Evolutionary conservation across 2,329 filamentous ascomycete genomes (phyloP).

Genomic region (Exserohilum rostratum): DNA sequence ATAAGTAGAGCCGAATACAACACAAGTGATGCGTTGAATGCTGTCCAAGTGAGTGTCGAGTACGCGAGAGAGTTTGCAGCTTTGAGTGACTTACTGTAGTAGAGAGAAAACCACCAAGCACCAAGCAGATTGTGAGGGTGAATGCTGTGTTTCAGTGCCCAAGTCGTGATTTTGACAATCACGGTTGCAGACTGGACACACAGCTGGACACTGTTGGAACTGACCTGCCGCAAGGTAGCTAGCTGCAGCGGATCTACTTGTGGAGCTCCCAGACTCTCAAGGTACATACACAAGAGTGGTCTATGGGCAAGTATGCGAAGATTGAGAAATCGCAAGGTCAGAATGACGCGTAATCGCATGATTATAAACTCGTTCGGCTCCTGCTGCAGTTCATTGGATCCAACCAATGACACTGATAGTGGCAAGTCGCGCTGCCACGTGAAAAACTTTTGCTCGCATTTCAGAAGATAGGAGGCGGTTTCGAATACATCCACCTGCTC

Average conservation of each 20-base stretch:
- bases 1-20: constrained; percentile 39
- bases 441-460: constrained; percentile 49
- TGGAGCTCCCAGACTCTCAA: constrained; percentile 30
- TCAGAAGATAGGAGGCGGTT: constrained; percentile 39
- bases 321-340: constrained; percentile 53
- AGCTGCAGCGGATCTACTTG: constrained; percentile 18
- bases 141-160: constrained; percentile 27
- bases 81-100: constrained; percentile 39
- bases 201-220: constrained; percentile 41
- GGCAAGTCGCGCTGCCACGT: constrained; percentile 49
- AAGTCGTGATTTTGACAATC: constrained; percentile 44
- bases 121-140: constrained; percentile 38
- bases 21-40: constrained; percentile 38
- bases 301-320: constrained; percentile 52
- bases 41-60: constrained; percentile 9
- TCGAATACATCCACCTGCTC: constrained; percentile 26
- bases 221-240: constrained; percentile 40
- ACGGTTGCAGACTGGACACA: constrained; percentile 44
- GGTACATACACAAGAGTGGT: constrained; percentile 49
- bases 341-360: constrained; percentile 50
- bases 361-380: background rate
- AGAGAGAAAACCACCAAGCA: constrained; percentile 52
- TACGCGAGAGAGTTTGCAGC: background rate
- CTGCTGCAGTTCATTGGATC: background rate
- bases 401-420: constrained; percentile 23